Evolutionary conservation across 768 basidiomycete species (phyloP).

Genomic region (Candolleomyces eurysporus): DNA sequence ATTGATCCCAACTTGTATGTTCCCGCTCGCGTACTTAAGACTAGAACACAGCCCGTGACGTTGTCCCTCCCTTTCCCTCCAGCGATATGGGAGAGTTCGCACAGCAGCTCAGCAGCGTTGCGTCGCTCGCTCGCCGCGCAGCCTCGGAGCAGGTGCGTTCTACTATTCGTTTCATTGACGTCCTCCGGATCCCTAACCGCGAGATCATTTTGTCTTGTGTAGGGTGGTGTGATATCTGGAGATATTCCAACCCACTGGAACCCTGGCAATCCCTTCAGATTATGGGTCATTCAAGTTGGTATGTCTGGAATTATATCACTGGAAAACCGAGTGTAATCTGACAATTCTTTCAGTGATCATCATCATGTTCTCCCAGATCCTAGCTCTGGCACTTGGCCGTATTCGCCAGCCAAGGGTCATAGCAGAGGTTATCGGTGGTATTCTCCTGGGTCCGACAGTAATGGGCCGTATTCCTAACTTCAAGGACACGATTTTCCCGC

Average conservation of each 20-base stretch:
- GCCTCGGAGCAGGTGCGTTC: conserved; percentile 47
- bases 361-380: conserved; percentile 72
- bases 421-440: conserved; percentile 88
- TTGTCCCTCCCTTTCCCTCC: background rate
- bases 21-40: too few species aligned
- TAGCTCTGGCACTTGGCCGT: conserved; percentile 59
- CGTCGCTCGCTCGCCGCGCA: conserved; percentile 37
- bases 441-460: conserved; percentile 76
- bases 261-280: conserved; percentile 59
- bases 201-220: background rate
- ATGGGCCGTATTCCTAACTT: conserved; percentile 82
- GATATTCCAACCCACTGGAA: conserved; percentile 68
- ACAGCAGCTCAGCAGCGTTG: conserved; percentile 5
- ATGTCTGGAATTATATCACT: conserved; percentile 15
- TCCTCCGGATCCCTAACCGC: conserved; percentile 2
- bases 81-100: conserved; percentile 9
- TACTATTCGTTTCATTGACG: background rate
- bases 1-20: too few species aligned
- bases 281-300: conserved; percentile 82
- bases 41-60: too few species aligned
- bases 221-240: conserved; percentile 80
- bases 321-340: background rate
- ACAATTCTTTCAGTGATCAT: conserved; percentile 61
- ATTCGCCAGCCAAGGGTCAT: conserved; percentile 92
- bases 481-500: conserved; percentile 56